Evolutionary conservation across 768 basidiomycete species (phyloP).

Genomic region (Pholiota conissans): DNA sequence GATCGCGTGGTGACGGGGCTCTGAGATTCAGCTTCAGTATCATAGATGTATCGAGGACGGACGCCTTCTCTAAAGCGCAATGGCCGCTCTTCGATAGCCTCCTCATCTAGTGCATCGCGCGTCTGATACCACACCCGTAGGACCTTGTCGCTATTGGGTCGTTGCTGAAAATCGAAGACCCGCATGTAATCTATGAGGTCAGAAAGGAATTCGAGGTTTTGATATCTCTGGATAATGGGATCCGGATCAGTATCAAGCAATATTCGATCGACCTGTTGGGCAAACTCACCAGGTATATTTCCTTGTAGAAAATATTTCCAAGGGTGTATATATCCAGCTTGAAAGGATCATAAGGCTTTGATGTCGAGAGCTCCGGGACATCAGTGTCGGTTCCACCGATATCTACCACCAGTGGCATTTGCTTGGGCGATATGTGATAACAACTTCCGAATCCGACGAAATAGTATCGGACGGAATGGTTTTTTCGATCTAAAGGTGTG

Average conservation of each 20-base stretch:
- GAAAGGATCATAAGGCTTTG: constrained; percentile 25
- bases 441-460: constrained; percentile 36
- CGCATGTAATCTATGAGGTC: constrained; percentile 27
- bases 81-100: constrained; percentile 11
- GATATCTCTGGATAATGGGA: constrained; percentile 21
- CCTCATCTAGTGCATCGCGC: constrained; percentile 14
- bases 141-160: constrained; percentile 23
- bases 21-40: constrained; percentile 11
- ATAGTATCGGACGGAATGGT: constrained; percentile 36
- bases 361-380: constrained; percentile 23
- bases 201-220: constrained; percentile 25
- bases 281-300: constrained; percentile 23
- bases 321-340: constrained; percentile 31
- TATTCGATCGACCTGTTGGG: too few species aligned
- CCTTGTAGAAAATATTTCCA: constrained; percentile 27
- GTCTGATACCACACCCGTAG: constrained; percentile 25
- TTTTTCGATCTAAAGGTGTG: constrained; percentile 28
- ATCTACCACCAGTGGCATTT: constrained; percentile 18
- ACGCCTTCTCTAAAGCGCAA: constrained; percentile 10
- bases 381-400: constrained; percentile 25
- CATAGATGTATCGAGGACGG: constrained; percentile 8
- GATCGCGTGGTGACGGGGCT: constrained; percentile 14
- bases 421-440: constrained; percentile 20
- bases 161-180: constrained; percentile 18
- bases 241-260: not conserved